Conservation (phyloP, 495 filamentous ascomycete species). For the Tricharina praecox region DNA sequence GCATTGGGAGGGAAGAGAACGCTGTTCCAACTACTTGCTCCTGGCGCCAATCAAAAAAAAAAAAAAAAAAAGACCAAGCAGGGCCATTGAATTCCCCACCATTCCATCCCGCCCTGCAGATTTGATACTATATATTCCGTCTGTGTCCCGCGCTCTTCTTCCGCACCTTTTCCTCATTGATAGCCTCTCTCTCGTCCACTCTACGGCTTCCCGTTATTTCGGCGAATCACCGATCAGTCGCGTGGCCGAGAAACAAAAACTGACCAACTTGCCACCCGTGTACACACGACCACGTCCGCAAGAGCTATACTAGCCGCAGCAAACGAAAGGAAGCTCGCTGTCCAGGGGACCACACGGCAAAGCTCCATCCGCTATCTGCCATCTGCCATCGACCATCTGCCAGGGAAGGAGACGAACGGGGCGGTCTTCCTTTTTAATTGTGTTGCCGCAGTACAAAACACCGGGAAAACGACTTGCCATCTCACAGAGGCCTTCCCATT, state of each 20-base stretch:
- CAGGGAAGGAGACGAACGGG: background rate
- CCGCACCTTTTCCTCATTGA: background rate
- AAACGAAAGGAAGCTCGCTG: conserved; percentile 3
- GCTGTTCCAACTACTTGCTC: too few relatives aligned
- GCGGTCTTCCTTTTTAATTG: background rate
- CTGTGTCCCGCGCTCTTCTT: background rate
- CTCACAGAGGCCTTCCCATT: background rate
- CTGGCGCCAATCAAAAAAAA: too few relatives aligned
- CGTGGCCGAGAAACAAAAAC: conserved; percentile 2
- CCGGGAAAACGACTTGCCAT: background rate
- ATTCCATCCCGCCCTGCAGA: too few relatives aligned
- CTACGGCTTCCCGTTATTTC: conserved; percentile 3
- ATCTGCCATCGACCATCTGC: too few relatives aligned
- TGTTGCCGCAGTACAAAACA: background rate
- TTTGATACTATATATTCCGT: conserved; percentile 3
- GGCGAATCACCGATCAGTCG: conserved; percentile 7
- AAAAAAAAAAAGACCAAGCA: too few relatives aligned
- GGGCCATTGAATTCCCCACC: too few relatives aligned
- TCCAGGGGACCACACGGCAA: background rate
- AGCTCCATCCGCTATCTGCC: background rate
- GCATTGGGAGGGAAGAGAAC: too few relatives aligned
- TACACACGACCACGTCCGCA: conserved; percentile 8
- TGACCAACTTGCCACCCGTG: background rate
- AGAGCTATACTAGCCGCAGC: background rate
- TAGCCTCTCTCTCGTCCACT: background rate